These are phyloP conservation scores for Rosa hybrid DNA, from an alignment of 331 rosid genomes.

Conservation along the genomic window DNA sequence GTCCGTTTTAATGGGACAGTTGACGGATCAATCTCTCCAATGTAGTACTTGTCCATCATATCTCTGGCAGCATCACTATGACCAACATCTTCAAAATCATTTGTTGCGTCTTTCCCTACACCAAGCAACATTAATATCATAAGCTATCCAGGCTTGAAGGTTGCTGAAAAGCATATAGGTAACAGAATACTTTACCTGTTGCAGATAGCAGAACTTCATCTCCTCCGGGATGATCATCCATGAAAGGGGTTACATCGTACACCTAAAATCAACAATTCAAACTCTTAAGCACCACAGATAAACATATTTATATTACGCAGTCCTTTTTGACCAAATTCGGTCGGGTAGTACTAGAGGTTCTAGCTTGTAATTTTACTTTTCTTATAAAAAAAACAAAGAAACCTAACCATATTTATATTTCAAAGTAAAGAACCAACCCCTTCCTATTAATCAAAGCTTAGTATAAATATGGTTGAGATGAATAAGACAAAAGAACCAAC, in stretches of 20 bases:
- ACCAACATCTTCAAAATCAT: constrained; percentile 94
- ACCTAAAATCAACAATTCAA: constrained; percentile 46
- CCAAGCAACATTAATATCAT: constrained; percentile 13
- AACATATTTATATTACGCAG: not conserved
- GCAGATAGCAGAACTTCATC: constrained; percentile 85
- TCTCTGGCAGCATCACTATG: constrained; percentile 94
- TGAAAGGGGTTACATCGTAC: constrained; percentile 82
- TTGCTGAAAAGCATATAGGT: not conserved
- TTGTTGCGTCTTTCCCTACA: constrained; percentile 88
- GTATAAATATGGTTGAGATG: not conserved
- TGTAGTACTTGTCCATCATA: constrained; percentile 77
- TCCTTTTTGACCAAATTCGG: too few species aligned
- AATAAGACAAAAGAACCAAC: not conserved
- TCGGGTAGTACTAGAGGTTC: too few species aligned
- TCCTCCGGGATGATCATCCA: constrained; percentile 99
- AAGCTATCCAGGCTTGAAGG: not conserved
- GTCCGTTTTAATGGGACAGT: constrained; percentile 55
- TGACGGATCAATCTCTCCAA: constrained; percentile 77
- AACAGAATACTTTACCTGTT: constrained; percentile 55
- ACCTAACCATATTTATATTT: too few species aligned
- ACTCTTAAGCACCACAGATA: not conserved
- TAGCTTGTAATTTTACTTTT: too few species aligned
- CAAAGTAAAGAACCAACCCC: not conserved
- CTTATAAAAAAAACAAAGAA: too few species aligned
- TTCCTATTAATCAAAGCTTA: not conserved